Base-by-base conservation (phyloP, 2,329 filamentous ascomycete species). In the Fusarium falciforme region DNA sequence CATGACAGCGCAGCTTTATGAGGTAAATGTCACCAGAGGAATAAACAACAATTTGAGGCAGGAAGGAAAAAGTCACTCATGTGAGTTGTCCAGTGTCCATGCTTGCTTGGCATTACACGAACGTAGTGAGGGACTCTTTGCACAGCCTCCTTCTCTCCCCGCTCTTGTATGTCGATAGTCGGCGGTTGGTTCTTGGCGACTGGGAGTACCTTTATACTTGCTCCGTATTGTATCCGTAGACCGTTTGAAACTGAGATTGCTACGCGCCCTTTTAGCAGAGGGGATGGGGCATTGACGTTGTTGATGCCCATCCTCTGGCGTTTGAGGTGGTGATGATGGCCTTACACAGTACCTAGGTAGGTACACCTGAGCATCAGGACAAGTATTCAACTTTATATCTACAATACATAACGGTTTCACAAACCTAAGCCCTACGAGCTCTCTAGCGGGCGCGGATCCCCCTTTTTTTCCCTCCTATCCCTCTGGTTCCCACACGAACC, bases 101-200 rank as follows among this genome's bases (percentile, higher is more conserved):
- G 20, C 20, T 20, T 64, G 44, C 72, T 75, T 75, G 72, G 72
- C 72, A 75, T 67, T 75, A 71, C 60, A 75, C 67, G 67, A 63
- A 38, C 57, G 70, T 61, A 61, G 42, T 44, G 36, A 55, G 52
- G 61, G 44, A 40, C 64, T 58, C 58, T 64, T 61, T 63, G 66
- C 61, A 71, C 61, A 73, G 72, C 72, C 72, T 69, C 66, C 61
- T 61, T 40, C n/a, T 47, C 14, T 59, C 52, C 25, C 62, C 72
- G 54, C 62, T 59, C 35, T 17, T 58, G 52, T 52, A 31, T 61
- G 59, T 49, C 42, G 42, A 63, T 57, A 64, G 49, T 64, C 49
- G 35, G 54, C 49, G 49, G 61, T 40, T 40, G 60, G n/a, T 54
- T 14, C 49, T 65, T 65, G 63, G 63, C 55, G 31, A 40, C 38